These are phyloP conservation scores for Tylopilus sp. DNA, from an alignment of 768 basidiomycete species.

Conservation along the genomic window DNA sequence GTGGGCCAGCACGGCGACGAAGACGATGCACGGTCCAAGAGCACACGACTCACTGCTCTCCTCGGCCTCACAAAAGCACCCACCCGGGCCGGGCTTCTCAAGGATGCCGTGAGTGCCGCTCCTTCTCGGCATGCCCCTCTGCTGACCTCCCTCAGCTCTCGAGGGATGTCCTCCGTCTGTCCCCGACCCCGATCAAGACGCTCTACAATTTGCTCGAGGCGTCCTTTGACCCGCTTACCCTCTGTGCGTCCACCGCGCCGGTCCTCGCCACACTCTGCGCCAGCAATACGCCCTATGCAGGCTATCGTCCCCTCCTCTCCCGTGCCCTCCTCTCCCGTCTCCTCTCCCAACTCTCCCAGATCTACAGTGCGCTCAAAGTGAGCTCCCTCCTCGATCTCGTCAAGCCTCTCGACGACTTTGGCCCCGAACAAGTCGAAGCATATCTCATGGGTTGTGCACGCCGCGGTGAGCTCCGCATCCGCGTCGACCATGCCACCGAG, in stretches of 20 bases:
- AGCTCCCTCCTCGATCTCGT: constrained; percentile 74
- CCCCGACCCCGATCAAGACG: constrained; percentile 65
- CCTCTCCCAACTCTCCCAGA: constrained; percentile 86
- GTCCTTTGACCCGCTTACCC: constrained; percentile 87
- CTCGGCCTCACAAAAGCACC: constrained; percentile 83
- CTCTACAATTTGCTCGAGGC: constrained; percentile 90
- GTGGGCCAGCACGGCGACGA: constrained; percentile 59
- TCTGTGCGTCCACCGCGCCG: constrained; percentile 76
- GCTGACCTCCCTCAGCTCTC: constrained; percentile 53
- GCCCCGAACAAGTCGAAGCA: constrained; percentile 77
- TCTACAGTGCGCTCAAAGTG: constrained; percentile 86
- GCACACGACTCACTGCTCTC: constrained; percentile 75
- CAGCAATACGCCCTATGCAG: constrained; percentile 50
- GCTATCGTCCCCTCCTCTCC: constrained; percentile 86
- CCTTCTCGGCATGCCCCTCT: not conserved
- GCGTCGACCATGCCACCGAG: constrained; percentile 84
- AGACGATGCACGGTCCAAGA: constrained; percentile 60
- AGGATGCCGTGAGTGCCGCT: constrained; percentile 68
- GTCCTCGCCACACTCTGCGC: constrained; percentile 61
- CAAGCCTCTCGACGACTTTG: constrained; percentile 61
- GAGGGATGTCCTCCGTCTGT: constrained; percentile 78
- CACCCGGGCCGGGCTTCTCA: constrained; percentile 80
- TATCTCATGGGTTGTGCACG: constrained; percentile 92
- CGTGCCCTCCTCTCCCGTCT: constrained; percentile 90
- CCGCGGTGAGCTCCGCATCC: constrained; percentile 80